These are phyloP conservation scores for Penicillium hesseltinei DNA, from an alignment of 2,329 filamentous ascomycete species.

Conservation along the genomic window DNA sequence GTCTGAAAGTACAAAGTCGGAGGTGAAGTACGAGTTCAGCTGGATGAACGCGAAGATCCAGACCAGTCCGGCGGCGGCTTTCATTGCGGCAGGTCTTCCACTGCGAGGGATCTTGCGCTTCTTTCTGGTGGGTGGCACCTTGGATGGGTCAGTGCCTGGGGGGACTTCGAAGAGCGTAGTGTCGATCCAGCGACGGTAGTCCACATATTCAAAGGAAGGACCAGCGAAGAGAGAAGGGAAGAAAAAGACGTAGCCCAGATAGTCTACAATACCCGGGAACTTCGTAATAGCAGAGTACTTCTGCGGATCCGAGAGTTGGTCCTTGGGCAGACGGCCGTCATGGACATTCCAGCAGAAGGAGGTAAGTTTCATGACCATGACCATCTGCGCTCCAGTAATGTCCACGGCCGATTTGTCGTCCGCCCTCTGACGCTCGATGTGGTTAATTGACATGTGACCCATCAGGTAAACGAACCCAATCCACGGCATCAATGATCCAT, in stretches of 20 bases:
- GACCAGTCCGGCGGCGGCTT: constrained; percentile 67
- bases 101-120: constrained; percentile 91
- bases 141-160: constrained; percentile 74
- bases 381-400: constrained; percentile 95
- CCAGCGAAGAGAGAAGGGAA: constrained; percentile 89
- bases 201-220: constrained; percentile 89
- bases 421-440: constrained; percentile 75
- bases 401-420: constrained; percentile 68
- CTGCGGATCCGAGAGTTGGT: constrained; percentile 81
- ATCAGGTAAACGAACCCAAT: constrained; percentile 90
- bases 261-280: constrained; percentile 76
- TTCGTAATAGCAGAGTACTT: constrained; percentile 74
- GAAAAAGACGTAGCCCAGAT: constrained; percentile 86
- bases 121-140: constrained; percentile 81
- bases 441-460: constrained; percentile 89
- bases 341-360: constrained; percentile 98
- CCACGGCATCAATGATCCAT: constrained; percentile 97
- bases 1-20: constrained; percentile 62
- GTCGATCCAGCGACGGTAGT: constrained; percentile 90
- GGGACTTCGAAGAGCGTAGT: constrained; percentile 92
- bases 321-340: constrained; percentile 76
- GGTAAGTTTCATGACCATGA: constrained; percentile 93
- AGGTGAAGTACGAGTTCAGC: constrained; percentile 66
- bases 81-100: constrained; percentile 76
- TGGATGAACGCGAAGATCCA: constrained; percentile 81